Conservation (phyloP, 2,329 filamentous ascomycete species). For the Ascochyta lentis region DNA sequence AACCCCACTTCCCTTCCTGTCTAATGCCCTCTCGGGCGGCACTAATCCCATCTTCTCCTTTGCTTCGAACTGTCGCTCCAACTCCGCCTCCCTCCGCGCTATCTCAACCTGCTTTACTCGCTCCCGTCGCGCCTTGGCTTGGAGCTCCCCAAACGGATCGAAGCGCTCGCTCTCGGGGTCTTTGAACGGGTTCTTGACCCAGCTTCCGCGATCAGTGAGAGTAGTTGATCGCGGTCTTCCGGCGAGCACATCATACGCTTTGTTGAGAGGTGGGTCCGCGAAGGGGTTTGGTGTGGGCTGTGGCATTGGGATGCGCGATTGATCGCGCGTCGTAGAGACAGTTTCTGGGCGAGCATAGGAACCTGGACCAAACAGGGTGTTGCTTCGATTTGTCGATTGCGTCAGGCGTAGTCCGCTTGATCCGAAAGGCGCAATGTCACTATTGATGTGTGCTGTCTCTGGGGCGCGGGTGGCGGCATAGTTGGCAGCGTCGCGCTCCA, state of each 20-base stretch:
- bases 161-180: constrained; percentile 45
- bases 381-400: constrained; percentile 32
- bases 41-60: constrained; percentile 41
- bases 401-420: constrained; percentile 27
- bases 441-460: constrained; percentile 31
- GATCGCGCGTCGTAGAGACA: constrained; percentile 34
- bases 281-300: constrained; percentile 46
- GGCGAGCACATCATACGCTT: constrained; percentile 45
- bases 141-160: constrained; percentile 47
- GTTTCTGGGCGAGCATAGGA: constrained; percentile 43
- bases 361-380: constrained; percentile 36
- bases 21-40: constrained; percentile 15
- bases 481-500: constrained; percentile 38
- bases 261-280: constrained; percentile 44
- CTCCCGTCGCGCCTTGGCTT: constrained; percentile 41
- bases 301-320: constrained; percentile 29
- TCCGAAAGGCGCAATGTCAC: constrained; percentile 17
- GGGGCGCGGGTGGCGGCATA: constrained; percentile 27
- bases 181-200: constrained; percentile 45
- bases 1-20: constrained; percentile 34
- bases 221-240: constrained; percentile 43
- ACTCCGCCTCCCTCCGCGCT: constrained; percentile 30
- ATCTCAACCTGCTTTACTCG: constrained; percentile 35
- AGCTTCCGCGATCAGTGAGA: constrained; percentile 43
- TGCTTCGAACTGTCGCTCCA: constrained; percentile 23